Conservation (phyloP, 768 basidiomycete species). For the Trametes maxima region DNA sequence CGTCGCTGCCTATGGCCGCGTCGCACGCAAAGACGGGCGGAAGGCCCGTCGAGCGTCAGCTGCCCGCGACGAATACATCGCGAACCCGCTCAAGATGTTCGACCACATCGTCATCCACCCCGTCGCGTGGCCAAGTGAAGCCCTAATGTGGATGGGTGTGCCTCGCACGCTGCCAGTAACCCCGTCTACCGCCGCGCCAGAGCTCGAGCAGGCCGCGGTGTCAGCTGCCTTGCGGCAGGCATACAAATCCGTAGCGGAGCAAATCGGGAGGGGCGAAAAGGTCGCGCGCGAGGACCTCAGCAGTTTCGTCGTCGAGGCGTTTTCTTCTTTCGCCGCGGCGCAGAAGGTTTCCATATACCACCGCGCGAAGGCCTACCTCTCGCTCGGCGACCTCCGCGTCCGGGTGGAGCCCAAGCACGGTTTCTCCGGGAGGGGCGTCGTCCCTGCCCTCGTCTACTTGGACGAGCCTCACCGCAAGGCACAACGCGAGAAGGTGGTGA, state of each 20-base stretch:
- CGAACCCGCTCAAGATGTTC: constrained; percentile 13
- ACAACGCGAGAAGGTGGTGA: constrained; percentile 1
- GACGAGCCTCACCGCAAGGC: constrained; percentile 6
- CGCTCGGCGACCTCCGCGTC: constrained; percentile 5
- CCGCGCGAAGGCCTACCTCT: constrained; percentile 13
- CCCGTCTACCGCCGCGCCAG: neutral
- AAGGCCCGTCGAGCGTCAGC: neutral
- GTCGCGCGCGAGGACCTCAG: constrained; percentile 3
- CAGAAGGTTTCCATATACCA: constrained; percentile 1
- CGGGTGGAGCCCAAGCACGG: constrained; percentile 13
- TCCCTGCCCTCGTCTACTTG: constrained; percentile 7
- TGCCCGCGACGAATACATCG: neutral
- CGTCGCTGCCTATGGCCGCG: neutral
- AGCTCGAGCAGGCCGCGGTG: neutral
- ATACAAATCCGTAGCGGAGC: neutral
- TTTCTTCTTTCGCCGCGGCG: neutral
- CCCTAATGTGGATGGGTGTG: constrained; percentile 9
- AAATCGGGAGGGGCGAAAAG: neutral
- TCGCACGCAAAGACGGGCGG: neutral
- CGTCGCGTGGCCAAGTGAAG: constrained; percentile 6
- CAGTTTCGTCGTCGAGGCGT: constrained; percentile 6
- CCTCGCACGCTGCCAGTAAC: neutral
- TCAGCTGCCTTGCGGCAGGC: neutral
- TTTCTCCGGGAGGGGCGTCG: constrained; percentile 13
- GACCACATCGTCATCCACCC: constrained; percentile 15